Base-by-base conservation (phyloP, 2,329 filamentous ascomycete genomes). In the Aphanocladium album region DNA sequence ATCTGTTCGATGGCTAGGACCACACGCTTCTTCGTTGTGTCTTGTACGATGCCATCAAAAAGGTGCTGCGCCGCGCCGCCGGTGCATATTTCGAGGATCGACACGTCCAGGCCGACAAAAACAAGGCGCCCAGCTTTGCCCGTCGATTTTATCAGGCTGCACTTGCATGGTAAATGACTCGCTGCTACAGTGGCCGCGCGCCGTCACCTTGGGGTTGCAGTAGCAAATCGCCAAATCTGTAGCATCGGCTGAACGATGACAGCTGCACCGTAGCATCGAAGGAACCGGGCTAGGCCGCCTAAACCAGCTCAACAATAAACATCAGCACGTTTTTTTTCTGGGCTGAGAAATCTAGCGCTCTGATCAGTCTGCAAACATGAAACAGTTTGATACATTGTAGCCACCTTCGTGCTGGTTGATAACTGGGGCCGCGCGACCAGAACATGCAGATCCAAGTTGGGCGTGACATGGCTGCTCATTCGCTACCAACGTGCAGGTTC, bases 141-240 rank as follows among this genome's bases (percentile, higher is more conserved):
- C 9, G 33, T 17, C 27, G 8, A 51, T 19, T 11, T 35, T 35
- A 25, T 30, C 43, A 39, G 16, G 16, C 43, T 45, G 45, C 45
- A 50, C 46, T 30, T 43, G 17, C 45, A 43, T 51, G 55, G n/a
- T 30, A 9, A 58, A 50, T 58, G 55, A 58, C 55, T 58, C 55
- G 55, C 46, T 41, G 35, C 21, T 50, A 33, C 43, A 41, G 33
- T 51, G 27, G 21, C 16, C 33, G 47, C 17, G n/a, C 16, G n/a
- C 25, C 16, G 27, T 51, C 33, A 35, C 19, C 30, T 12, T 35
- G n/a, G 16, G 43, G 46, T 17, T 30, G 12, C 35, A 58, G 55
- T 58, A 50, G 23, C 45, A 57, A 50, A 50, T 39, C 54, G 43
- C n/a, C 19, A 19, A 49, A 49, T 50, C n/a, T 21, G 16, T 30